phyloP scores from a whole-genome alignment of 768 basidiomycete species.

The Boletus reticulatus region DNA sequence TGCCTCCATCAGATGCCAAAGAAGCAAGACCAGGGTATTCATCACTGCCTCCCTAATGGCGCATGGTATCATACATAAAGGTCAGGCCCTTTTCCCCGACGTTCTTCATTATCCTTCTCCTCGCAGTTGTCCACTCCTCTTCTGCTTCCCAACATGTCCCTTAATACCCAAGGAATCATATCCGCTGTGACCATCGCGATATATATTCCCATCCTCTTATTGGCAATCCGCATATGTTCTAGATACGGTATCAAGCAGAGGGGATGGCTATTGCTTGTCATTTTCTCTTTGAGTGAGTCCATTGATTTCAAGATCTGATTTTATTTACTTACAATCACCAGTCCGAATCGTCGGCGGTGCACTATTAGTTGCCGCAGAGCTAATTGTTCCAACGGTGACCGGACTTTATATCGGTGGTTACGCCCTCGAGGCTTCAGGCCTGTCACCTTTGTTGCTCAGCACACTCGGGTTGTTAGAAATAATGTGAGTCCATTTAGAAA shows the following conservation, averaged over 20 bases:
- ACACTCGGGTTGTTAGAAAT: conserved; percentile 37
- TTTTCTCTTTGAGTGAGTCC: conserved; percentile 56
- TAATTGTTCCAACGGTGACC: conserved; percentile 35
- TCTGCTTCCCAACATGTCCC: conserved; percentile 26
- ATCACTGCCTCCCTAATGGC: conserved; percentile 20
- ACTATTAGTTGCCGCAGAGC: conserved; percentile 54
- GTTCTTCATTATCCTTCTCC: background rate
- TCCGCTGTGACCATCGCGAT: conserved; percentile 58
- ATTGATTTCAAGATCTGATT: background rate
- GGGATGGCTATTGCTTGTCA: conserved; percentile 66
- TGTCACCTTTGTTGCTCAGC: conserved; percentile 39
- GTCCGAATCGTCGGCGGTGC: conserved; percentile 59
- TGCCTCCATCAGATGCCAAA: conserved; percentile 9
- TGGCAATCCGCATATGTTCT: conserved; percentile 44
- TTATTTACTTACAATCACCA: conserved; percentile 23
- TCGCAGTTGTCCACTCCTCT: background rate
- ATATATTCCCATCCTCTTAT: conserved; percentile 53
- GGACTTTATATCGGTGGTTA: conserved; percentile 54
- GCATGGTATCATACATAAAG: conserved; percentile 21
- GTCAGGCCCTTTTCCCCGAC: background rate
- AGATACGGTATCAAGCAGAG: conserved; percentile 59
- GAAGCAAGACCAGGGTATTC: background rate
- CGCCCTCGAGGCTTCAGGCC: conserved; percentile 38
- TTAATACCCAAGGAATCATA: conserved; percentile 47
- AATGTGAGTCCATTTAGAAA: conserved; percentile 27